Base-by-base conservation (phyloP, 495 filamentous ascomycete genomes). In the Trichodelitschia bisporula region DNA sequence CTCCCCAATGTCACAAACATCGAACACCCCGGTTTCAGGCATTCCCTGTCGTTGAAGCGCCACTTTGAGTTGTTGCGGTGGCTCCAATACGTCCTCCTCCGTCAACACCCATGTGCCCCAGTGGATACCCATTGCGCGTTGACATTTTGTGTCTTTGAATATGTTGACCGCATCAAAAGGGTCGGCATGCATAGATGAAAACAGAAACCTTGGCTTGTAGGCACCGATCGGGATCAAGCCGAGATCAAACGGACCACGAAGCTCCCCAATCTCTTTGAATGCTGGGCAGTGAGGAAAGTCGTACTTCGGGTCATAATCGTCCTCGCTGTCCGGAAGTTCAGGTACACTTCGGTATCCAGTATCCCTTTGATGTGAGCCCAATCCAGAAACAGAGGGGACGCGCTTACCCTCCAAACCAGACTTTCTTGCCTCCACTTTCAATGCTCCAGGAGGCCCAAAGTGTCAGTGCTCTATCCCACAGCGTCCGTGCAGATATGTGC, bases 201-300 rank as follows among this genome's bases (percentile, higher is more conserved):
- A 49, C 33, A 53, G 43, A 15, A 19, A 66, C 27, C 84, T 62
- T 5, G 86, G 86, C 37, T 61, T 51, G 45, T 97, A 97, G 14
- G 86, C 86, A 16, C 84, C 86, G 37, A 97, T 92, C 15, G 86
- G 86, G 34, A 97, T 89, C 40, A 97, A 42, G 2, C 86, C 86
- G 15, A 97, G 64, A 50, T 97, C 82, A 44, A 97, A 91, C 3
- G 75, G 74, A 1, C 86, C 86, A 11, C 78, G 63, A 31, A 65
- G 62, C 24, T 74, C 55, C 31, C 86, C 86, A 29, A 93, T 74
- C 46, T 91, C 59, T 35, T 69, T 66, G 53, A 97, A 97, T 15
- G 79, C 77, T 10, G 86, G 84, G 42, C 77, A 89, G 28, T 62
- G 44, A 10, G 82, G 79, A 31, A 83, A 60, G 30, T 72, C 49